Evolutionary conservation across 441 rosid genomes (phyloP), one percentile per base, ranked within the genome.

Genomic region (Dalechampia spathulata): DNA sequence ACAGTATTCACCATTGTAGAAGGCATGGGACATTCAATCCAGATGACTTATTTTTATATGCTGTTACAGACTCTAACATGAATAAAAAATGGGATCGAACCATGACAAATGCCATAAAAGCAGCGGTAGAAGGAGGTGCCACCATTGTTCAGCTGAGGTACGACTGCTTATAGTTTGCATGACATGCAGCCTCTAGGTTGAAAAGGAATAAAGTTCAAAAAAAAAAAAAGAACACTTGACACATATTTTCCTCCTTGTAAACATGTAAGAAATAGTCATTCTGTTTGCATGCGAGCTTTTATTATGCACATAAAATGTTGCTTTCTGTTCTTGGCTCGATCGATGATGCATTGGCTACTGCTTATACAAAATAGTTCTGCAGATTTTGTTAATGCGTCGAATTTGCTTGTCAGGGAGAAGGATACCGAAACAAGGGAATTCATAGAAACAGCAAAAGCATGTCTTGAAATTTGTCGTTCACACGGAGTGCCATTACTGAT

Each of bases 61-160:
- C 97, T 63, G 95, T 90, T 42, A 87, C 97, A 0, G 95, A 93
- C 75, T 74, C 91, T 6, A 46, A 73, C 67, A 90, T 87, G 96
- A 93, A 90, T 71, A 70, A 62, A 72, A 90, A 65, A 68, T 93
- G 97, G 97, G 86, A 76, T 37, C 81, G 81, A 14, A 57, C 89
- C 49, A 76, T 75, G 70, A 64, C 62, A n/a, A 78, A 78, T 58
- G 87, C 91, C 19, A 85, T 90, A 55, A 76, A 75, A 77, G 84
- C 76, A 52, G 93, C 91, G 57, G 70, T 90, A 60, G 82, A 79
- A 61, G 97, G 99, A 71, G 97, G 97, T 22, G 95, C 96, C 40
- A 87, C 96, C 59, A 83, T 90, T 68, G 61, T 87, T 57, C 99
- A 93, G 58, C 59, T 93, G 52, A 87, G 97, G 97, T 92, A 62